Percentiles rank a stretch among this genome's conserved stretches.
These are phyloP conservation scores for Herpetomonas tarakana DNA, from an alignment of 208 protist species.

Conservation along the genomic window DNA sequence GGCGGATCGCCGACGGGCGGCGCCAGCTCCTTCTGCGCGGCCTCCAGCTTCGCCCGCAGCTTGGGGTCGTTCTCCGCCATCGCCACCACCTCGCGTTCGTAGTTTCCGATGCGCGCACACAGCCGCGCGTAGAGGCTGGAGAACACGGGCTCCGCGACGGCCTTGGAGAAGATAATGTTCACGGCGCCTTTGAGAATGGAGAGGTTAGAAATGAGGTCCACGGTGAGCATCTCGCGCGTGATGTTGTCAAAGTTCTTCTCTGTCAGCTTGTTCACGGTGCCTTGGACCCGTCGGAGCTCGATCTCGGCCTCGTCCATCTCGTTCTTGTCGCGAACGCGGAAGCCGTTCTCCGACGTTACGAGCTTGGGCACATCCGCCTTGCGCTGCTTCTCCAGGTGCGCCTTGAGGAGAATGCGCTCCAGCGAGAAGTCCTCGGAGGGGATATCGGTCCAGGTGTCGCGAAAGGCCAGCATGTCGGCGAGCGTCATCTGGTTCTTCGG, in stretches of 20 bases:
- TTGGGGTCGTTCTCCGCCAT: constrained; percentile 32
- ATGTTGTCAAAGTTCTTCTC: constrained; percentile 82
- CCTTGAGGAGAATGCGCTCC: constrained; percentile 47
- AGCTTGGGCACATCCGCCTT: constrained; percentile 72
- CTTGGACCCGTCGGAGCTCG: constrained; percentile 71
- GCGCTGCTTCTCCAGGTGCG: constrained; percentile 52
- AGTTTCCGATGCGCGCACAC: constrained; percentile 69
- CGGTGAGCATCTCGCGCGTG: constrained; percentile 49
- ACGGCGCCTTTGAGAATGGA: constrained; percentile 65
- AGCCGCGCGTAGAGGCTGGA: constrained; percentile 77
- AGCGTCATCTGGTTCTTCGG: constrained; percentile 76
- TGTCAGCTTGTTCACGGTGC: constrained; percentile 86
- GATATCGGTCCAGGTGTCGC: constrained; percentile 76
- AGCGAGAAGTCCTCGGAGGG: constrained; percentile 71
- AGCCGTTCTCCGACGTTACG: constrained; percentile 80
- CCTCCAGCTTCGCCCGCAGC: constrained; percentile 9
- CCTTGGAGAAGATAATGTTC: constrained; percentile 85
- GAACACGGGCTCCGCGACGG: constrained; percentile 86
- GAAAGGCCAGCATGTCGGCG: constrained; percentile 70
- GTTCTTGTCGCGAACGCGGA: constrained; percentile 64
- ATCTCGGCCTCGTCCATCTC: constrained; percentile 70
- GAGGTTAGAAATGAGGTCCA: constrained; percentile 67
- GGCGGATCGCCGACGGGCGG: constrained; percentile 15
- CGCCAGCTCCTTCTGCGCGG: constrained; percentile 24
- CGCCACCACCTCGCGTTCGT: constrained; percentile 62